Evolutionary conservation across 371 early-diverging fungal species (phyloP), one percentile per base, ranked within the genome.

Genomic region (Phascolomyces articulosus): DNA sequence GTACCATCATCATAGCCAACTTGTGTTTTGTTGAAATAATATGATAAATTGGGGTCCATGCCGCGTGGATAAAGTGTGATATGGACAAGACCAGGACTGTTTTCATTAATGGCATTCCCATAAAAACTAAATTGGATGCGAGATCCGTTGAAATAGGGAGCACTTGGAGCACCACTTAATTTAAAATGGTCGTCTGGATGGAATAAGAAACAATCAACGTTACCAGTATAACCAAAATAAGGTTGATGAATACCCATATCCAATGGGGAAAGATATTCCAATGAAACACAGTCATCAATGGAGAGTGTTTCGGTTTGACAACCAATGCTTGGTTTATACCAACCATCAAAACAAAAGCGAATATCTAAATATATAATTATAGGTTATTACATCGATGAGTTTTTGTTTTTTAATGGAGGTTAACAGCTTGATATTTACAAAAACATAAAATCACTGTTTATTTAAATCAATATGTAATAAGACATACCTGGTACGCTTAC

Each of bases 41-140:
- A 61, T 10, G 28, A 21, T 4, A 54, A 21, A 24, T 74, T 74
- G 54, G 74, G 74, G 51, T 74, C 66, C 51, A 60, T 65, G 27
- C 23, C 11, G 23, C 56, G 68, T 3, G 69, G 70, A 34, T 67
- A 74, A 1, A 74, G 27, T 3, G 70, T 62, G 4, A 64, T 58
- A 31, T 74, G 69, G 8, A 74, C 64, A 24, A 59, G 40, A 20
- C 60, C 40, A n/a, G 34, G 27, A 40, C 18, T 57, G 40, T 59
- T 27, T 27, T 60, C 56, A 26, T 59, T 60, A 40, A 40, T 64
- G 56, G 54, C 41, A 56, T 18, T 49, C 13, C 72, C 72, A 41
- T 58, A 72, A 11, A 72, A 49, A 16, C 55, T 66, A 28, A 72
- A 72, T 29, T 65, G 23, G 31, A 72, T 48, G 9, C 61, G 44